phyloP scores from a whole-genome alignment of 2,329 filamentous ascomycete species.

The Fusarium fracticaudum region DNA sequence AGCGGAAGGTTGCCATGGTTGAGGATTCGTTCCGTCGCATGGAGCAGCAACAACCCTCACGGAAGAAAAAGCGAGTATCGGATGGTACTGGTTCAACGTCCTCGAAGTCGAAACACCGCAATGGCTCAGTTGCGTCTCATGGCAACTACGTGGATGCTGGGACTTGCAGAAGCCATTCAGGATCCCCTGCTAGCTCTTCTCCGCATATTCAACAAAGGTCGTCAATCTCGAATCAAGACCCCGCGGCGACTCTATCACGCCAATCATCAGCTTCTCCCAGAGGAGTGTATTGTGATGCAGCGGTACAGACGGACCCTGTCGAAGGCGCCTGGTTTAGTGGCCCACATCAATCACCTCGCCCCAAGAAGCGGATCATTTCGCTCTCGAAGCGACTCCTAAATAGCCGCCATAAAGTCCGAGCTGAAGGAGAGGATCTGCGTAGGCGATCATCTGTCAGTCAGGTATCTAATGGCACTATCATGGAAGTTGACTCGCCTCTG shows the following conservation, averaged over 20 bases:
- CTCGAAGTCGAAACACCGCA: slow-evolving; percentile 53
- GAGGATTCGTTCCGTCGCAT: slow-evolving; percentile 71
- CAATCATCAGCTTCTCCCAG: slow-evolving; percentile 52
- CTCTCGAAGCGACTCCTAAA: slow-evolving; percentile 63
- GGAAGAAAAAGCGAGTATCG: slow-evolving; percentile 71
- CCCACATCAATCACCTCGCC: slow-evolving; percentile 47
- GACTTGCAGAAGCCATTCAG: slow-evolving; percentile 63
- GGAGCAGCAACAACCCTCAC: slow-evolving; percentile 65
- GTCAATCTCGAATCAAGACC: slow-evolving; percentile 43
- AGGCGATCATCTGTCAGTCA: slow-evolving; percentile 36
- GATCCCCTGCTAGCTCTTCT: slow-evolving; percentile 59
- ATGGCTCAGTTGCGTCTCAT: slow-evolving; percentile 49
- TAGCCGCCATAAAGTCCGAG: slow-evolving; percentile 55
- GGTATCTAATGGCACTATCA: slow-evolving; percentile 46
- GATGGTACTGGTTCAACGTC: slow-evolving; percentile 56
- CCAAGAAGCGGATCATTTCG: slow-evolving; percentile 61
- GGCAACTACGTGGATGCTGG: slow-evolving; percentile 62
- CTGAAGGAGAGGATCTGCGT: slow-evolving; percentile 52
- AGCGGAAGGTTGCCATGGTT: slow-evolving; percentile 72
- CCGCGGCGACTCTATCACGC: slow-evolving; percentile 46
- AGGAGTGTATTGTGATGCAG: slow-evolving; percentile 60
- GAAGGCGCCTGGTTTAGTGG: slow-evolving; percentile 63
- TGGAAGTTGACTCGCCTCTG: slow-evolving; percentile 53
- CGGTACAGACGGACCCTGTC: slow-evolving; percentile 65
- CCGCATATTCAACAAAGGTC: slow-evolving; percentile 48